These are phyloP conservation scores for Aspergillus texensis DNA, from an alignment of 2,329 filamentous ascomycete genomes.

Conservation along the genomic window DNA sequence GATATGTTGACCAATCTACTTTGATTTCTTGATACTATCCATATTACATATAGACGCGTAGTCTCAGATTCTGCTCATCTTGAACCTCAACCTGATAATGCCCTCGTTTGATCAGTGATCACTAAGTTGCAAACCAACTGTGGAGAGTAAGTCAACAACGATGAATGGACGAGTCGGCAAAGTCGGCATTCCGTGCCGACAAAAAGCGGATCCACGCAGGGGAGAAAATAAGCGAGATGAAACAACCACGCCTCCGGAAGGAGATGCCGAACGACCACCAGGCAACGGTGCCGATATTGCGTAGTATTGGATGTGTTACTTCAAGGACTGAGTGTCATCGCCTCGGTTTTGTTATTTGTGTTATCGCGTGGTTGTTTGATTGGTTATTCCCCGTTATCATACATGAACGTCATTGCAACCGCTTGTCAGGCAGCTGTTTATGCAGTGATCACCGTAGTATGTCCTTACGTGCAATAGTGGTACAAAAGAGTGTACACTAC, in stretches of 20 bases:
- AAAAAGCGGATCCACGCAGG: neutral
- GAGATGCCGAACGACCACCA: neutral
- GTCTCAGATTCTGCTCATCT: neutral
- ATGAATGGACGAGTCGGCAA: neutral
- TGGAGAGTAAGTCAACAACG: neutral
- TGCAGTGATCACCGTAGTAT: no score
- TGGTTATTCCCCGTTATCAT: no score
- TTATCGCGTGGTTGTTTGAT: neutral
- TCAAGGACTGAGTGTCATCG: neutral
- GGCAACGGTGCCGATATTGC: neutral
- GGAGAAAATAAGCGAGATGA: neutral
- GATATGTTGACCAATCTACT: neutral
- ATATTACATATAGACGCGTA: neutral
- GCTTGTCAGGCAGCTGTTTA: no score
- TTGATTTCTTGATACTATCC: neutral
- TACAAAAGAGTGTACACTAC: no score
- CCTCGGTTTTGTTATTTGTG: neutral
- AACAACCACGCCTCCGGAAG: neutral
- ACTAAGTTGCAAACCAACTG: neutral
- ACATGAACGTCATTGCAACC: no score
- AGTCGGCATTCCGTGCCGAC: conserved; percentile 1
- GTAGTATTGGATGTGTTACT: no score
- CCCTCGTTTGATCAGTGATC: neutral
- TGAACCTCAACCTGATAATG: neutral
- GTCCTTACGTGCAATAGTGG: no score